Conservation (phyloP, 2,329 filamentous ascomycete genomes). For the Cylindrodendrum hubeiense region DNA sequence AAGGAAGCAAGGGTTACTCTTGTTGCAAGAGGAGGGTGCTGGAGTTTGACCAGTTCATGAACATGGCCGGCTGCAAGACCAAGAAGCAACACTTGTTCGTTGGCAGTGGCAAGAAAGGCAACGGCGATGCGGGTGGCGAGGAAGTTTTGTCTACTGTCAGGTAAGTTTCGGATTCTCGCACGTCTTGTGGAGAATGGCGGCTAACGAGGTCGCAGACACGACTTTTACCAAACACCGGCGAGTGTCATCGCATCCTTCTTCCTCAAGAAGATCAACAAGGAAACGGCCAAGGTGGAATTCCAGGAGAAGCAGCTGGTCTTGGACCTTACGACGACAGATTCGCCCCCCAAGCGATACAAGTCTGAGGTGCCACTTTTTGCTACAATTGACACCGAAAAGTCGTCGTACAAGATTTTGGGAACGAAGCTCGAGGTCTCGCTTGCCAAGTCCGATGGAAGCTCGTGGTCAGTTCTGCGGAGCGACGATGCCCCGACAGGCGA, state of each 20-base stretch:
- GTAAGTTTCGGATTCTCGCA: conserved; percentile 54
- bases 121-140: conserved; percentile 65
- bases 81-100: conserved; percentile 88
- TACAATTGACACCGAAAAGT: conserved; percentile 80
- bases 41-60: conserved; percentile 98
- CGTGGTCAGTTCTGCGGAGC: conserved; percentile 87
- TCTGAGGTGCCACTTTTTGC: conserved; percentile 81
- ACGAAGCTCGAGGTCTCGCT: conserved; percentile 90
- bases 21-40: conserved; percentile 96
- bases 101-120: conserved; percentile 77
- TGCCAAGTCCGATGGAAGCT: conserved; percentile 76
- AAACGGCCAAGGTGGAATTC: conserved; percentile 80
- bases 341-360: conserved; percentile 81
- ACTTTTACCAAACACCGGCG: conserved; percentile 93
- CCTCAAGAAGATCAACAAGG: conserved; percentile 96
- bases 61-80: conserved; percentile 89
- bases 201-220: conserved; percentile 60
- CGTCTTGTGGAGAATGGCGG: neutral
- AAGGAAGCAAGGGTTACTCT: conserved; percentile 97
- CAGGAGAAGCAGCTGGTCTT: conserved; percentile 72
- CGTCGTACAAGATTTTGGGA: conserved; percentile 83
- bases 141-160: conserved; percentile 84
- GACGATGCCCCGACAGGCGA: conserved; percentile 78
- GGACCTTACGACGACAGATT: conserved; percentile 87
- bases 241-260: conserved; percentile 93